These are phyloP conservation scores for Ophiognomonia clavigignenti-juglandacearum DNA, from an alignment of 2,329 filamentous ascomycete genomes.

Conservation along the genomic window DNA sequence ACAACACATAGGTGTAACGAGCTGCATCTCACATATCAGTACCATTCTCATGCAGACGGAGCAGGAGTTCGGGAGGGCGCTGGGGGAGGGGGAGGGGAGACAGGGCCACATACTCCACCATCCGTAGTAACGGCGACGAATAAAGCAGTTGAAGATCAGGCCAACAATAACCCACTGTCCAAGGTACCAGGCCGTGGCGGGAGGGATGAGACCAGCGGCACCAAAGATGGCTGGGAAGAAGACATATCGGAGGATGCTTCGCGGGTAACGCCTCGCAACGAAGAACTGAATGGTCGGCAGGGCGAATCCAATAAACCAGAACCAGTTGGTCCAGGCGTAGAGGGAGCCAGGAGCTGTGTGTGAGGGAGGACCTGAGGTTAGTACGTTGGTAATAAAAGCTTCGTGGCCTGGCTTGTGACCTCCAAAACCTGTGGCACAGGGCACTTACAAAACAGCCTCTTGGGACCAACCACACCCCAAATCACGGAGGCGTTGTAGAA, in stretches of 20 bases:
- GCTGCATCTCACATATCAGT: conserved; percentile 20
- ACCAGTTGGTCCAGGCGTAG: conserved; percentile 47
- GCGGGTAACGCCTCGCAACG: conserved; percentile 41
- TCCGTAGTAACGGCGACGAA: conserved; percentile 43
- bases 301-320: conserved; percentile 49
- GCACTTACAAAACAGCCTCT: conserved; percentile 37
- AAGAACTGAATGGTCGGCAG: conserved; percentile 45
- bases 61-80: no score
- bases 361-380: background rate
- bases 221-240: conserved; percentile 51
- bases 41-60: background rate
- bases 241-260: conserved; percentile 41
- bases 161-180: conserved; percentile 51
- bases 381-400: no score
- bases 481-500: conserved; percentile 58
- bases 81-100: no score
- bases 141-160: conserved; percentile 49
- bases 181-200: conserved; percentile 52
- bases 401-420: no score
- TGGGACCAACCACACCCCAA: conserved; percentile 57
- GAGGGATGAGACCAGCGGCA: conserved; percentile 44
- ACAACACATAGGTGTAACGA: conserved; percentile 56
- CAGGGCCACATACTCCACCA: conserved; percentile 47
- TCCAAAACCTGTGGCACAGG: no score
- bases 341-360: conserved; percentile 28